Conservation (phyloP, 1,284 basidiomycete genomes). For the Austroboletus niveus region DNA sequence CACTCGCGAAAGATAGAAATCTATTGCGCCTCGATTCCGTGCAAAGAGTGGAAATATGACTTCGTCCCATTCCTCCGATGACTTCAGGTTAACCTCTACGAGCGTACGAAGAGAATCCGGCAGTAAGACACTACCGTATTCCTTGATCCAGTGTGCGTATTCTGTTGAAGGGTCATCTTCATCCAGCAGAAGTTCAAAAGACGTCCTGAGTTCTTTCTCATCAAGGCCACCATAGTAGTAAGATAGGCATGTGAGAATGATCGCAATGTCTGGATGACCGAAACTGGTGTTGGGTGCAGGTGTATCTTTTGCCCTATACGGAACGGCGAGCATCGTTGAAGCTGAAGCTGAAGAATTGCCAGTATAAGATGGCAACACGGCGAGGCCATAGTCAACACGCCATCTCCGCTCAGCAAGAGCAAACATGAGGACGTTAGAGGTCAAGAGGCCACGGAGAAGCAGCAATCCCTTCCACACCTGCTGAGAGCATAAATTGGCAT, state of each 20-base stretch:
- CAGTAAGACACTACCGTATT: slow-evolving; percentile 9
- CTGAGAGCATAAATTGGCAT: slow-evolving; percentile 10
- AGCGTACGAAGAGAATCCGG: slow-evolving; percentile 25
- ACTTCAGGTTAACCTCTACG: slow-evolving; percentile 37
- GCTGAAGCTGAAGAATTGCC: slow-evolving; percentile 26
- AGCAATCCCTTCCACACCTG: slow-evolving; percentile 35
- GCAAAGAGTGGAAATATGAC: slow-evolving; percentile 37
- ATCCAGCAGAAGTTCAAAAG: slow-evolving; percentile 39
- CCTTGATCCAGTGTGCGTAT: slow-evolving; percentile 42
- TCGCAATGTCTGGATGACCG: slow-evolving; percentile 43
- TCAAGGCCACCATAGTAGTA: slow-evolving; percentile 2
- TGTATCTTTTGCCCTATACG: too few species aligned
- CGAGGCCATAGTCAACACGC: slow-evolving; percentile 44
- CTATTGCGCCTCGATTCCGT: not conserved
- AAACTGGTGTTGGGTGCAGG: not conserved
- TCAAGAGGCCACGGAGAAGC: slow-evolving; percentile 42
- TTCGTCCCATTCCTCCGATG: slow-evolving; percentile 32
- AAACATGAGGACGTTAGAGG: slow-evolving; percentile 38
- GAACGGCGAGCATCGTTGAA: slow-evolving; percentile 27
- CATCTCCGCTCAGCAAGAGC: slow-evolving; percentile 41
- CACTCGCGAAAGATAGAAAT: not conserved
- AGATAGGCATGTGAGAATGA: slow-evolving; percentile 40
- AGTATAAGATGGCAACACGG: too few species aligned
- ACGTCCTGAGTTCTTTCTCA: slow-evolving; percentile 34
- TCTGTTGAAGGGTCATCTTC: slow-evolving; percentile 42